phyloP scores from a whole-genome alignment of 2,329 filamentous ascomycete genomes.

The Aspergillus terreus region DNA sequence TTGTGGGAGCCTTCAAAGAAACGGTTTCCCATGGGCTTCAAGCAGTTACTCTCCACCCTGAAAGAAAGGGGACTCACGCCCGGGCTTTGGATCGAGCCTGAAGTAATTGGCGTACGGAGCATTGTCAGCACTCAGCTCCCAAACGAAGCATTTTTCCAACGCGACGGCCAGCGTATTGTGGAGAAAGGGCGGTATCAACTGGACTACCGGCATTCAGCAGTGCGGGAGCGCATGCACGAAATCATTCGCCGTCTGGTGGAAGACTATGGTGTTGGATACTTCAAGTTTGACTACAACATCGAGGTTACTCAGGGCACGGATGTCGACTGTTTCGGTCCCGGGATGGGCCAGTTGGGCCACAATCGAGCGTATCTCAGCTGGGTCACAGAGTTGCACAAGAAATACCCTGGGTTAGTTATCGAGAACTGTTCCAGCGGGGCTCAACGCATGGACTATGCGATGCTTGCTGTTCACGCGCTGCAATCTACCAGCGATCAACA shows the following conservation, averaged over 20 bases:
- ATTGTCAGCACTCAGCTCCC: constrained; percentile 23
- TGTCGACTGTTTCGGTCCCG: constrained; percentile 16
- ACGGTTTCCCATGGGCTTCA: constrained; percentile 31
- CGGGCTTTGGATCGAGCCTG: constrained; percentile 35
- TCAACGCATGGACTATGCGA: constrained; percentile 36
- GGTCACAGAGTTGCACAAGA: constrained; percentile 25
- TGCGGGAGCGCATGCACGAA: constrained; percentile 19
- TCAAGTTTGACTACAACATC: constrained; percentile 40
- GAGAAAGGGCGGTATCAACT: constrained; percentile 34
- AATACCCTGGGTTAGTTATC: constrained; percentile 28
- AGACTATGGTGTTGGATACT: constrained; percentile 29
- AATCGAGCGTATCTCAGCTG: constrained; percentile 32
- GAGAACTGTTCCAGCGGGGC: constrained; percentile 36
- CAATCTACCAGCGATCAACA: constrained; percentile 39
- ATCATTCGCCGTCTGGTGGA: constrained; percentile 22
- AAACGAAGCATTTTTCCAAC: constrained; percentile 31
- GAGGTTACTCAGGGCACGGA: constrained; percentile 34
- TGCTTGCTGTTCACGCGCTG: constrained; percentile 28
- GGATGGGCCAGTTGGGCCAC: constrained; percentile 27
- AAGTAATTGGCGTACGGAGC: constrained; percentile 33
- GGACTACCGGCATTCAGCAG: constrained; percentile 28
- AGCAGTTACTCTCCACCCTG: constrained; percentile 23
- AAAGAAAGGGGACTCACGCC: constrained; percentile 23
- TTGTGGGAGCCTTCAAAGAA: constrained; percentile 30
- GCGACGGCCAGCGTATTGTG: constrained; percentile 25